A percentile compares a stretch with the other conserved stretches of the same genome.
Evolutionary conservation across 208 protist genomes (phyloP).

Genomic region (Leishmania martiniquensis): DNA sequence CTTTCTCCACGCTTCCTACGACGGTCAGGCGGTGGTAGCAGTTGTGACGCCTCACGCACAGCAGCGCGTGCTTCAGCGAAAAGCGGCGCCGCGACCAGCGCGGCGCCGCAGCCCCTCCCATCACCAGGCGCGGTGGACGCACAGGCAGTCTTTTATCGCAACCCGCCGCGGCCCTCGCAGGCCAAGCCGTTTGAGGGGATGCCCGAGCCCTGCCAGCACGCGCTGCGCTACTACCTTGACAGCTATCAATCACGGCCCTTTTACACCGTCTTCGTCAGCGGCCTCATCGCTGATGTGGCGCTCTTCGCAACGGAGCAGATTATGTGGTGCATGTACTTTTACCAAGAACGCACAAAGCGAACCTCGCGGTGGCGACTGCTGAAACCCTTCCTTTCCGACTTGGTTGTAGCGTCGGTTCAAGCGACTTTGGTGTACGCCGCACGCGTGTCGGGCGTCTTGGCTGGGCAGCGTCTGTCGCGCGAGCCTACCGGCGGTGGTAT

Average conservation of each 20-base stretch:
- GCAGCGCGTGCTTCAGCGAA: neutral
- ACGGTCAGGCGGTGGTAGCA: slow-evolving; percentile 6
- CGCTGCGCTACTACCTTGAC: slow-evolving; percentile 52
- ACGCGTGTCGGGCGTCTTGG: slow-evolving; percentile 37
- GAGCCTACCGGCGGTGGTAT: slow-evolving; percentile 41
- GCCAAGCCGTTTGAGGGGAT: slow-evolving; percentile 31
- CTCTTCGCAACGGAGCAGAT: slow-evolving; percentile 43
- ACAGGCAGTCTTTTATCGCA: slow-evolving; percentile 14
- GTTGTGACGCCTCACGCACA: neutral
- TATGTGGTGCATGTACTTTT: slow-evolving; percentile 40
- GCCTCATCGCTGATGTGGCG: slow-evolving; percentile 51
- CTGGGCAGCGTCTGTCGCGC: slow-evolving; percentile 31
- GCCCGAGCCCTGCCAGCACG: slow-evolving; percentile 38
- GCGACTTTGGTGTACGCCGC: slow-evolving; percentile 28
- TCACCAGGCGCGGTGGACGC: neutral
- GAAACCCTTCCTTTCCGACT: slow-evolving; percentile 40
- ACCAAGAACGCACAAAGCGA: slow-evolving; percentile 29
- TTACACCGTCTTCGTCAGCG: slow-evolving; percentile 43
- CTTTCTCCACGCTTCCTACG: slow-evolving; percentile 43
- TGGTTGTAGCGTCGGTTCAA: slow-evolving; percentile 24
- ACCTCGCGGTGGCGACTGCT: slow-evolving; percentile 63
- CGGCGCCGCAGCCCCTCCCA: neutral
- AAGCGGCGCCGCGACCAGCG: neutral
- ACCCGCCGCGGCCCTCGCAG: slow-evolving; percentile 20
- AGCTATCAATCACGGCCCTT: slow-evolving; percentile 43